These are phyloP conservation scores for Trichosporon faecale DNA, from an alignment of 1,284 basidiomycete genomes.

Conservation along the genomic window DNA sequence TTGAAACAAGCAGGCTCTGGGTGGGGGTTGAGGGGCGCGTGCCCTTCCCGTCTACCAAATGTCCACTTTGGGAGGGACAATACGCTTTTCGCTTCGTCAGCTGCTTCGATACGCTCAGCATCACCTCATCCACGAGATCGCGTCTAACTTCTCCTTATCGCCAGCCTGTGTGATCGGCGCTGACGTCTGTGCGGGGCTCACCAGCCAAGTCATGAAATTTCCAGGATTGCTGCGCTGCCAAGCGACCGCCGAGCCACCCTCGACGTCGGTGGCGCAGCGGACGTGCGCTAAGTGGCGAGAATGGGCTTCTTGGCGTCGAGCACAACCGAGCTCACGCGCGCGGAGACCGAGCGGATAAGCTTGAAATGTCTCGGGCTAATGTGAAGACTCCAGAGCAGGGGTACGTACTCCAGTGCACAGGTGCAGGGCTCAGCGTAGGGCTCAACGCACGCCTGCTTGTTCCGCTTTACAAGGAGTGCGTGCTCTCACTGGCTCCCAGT, in stretches of 20 bases:
- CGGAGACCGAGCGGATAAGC: background rate
- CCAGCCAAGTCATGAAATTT: background rate
- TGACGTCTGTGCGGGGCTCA: background rate
- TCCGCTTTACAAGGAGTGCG: background rate
- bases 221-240: background rate
- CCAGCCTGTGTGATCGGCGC: background rate
- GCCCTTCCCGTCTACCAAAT: background rate
- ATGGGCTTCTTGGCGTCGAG: background rate
- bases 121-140: background rate
- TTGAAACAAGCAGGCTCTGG: no score
- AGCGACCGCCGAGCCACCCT: background rate
- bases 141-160: background rate
- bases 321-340: background rate
- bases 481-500: background rate
- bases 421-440: no score
- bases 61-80: background rate
- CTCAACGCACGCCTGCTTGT: background rate
- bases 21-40: background rate
- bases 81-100: background rate
- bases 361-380: background rate
- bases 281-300: background rate
- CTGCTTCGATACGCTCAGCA: background rate
- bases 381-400: no score
- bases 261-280: background rate
- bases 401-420: background rate